Evolutionary conservation across 768 basidiomycete species (phyloP), one percentile per base, ranked within the genome.

Genomic region (Chalciporus piperatus): DNA sequence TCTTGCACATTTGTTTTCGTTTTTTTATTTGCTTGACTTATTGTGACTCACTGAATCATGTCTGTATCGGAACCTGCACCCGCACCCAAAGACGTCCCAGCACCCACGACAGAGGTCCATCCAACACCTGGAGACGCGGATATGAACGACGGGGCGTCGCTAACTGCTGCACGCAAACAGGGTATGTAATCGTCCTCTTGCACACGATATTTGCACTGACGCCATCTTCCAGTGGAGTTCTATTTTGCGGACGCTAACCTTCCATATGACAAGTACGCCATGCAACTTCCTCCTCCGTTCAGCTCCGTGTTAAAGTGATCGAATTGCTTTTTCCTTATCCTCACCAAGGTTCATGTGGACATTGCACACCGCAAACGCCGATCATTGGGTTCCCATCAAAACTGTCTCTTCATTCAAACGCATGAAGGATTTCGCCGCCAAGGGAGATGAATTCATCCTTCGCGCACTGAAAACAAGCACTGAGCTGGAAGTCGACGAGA

Each of bases 241-340:
- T 97, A 98, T 76, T 94, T 98, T 71, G 89, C 89, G 46, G 93
- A 96, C 70, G 81, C 92, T n/a, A 97, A 98, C 71, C 80, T 98
- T 47, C 95, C 95, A 1, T 93, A 82, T 57, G 91, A 93, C 77
- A 89, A 83, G 87, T 87, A 61, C 23, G 77, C 25, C 38, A 27
- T 27, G 6, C 27, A 6, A 23, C 7, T 50, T 19, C 44, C 33
- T 35, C n/a, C 39, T 28, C 12, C 1, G 33, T 39, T 40, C 17
- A 3, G 14, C 11, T 0, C 35, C 30, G 14, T 41, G 41, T 47
- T 19, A 7, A 11, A 38, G 46, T 44, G 20, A 48, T 22, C 30
- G 13, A 43, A n/a, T 27, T 41, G 14, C 16, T 2, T 12, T 41
- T 20, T 4, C 7, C 25, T 7, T 25, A 6, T 43, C 22, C 22